A percentile compares a stretch with the other conserved stretches of the same genome.
Evolutionary conservation across 2,329 filamentous ascomycete genomes (phyloP).

Genomic region (Fusarium poae): DNA sequence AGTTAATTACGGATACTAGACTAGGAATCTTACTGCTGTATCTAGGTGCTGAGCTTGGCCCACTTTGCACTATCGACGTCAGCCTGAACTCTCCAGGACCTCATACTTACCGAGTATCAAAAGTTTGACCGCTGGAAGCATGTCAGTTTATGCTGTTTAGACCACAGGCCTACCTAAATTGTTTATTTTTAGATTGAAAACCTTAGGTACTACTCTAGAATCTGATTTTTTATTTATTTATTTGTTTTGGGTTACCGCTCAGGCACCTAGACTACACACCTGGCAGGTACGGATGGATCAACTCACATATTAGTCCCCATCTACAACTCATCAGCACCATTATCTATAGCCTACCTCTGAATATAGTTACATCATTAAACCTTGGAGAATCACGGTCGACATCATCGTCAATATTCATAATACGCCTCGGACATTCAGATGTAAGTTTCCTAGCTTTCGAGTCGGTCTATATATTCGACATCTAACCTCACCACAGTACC

Average conservation of each 20-base stretch:
- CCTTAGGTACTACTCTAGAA: background rate
- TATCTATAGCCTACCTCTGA: background rate
- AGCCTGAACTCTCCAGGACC: constrained; percentile 9
- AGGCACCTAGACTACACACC: background rate
- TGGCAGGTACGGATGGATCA: background rate
- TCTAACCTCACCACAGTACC: background rate
- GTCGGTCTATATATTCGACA: background rate
- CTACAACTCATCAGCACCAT: background rate
- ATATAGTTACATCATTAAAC: background rate
- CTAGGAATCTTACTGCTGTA: constrained; percentile 1
- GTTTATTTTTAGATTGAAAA: background rate
- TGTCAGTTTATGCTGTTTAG: background rate
- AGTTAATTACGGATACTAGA: no score
- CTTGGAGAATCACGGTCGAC: background rate
- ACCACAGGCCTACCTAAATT: background rate
- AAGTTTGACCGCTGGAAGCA: background rate
- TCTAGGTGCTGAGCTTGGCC: constrained; percentile 4
- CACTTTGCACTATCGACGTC: constrained; percentile 31
- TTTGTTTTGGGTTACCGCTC: no score
- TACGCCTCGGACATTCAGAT: background rate
- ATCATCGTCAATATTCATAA: no score
- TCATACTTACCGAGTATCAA: background rate
- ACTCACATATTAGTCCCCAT: constrained; percentile 4
- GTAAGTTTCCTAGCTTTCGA: background rate
- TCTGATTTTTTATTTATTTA: background rate